Evolutionary conservation across 495 filamentous ascomycete genomes (phyloP).

Genomic region (Aspergillus wentii): DNA sequence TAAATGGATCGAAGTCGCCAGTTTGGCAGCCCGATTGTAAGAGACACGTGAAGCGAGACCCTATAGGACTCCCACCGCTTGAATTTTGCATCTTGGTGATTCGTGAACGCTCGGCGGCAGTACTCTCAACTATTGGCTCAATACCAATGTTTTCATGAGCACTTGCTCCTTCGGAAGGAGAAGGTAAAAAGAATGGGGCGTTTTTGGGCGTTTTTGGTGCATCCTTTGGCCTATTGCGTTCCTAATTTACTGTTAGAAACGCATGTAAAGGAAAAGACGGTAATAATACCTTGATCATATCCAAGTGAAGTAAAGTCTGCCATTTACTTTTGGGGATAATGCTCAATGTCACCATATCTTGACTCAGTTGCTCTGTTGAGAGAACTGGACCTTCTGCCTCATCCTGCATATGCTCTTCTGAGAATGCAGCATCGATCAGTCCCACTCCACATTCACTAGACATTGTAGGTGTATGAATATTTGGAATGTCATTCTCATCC

Average conservation of each 20-base stretch:
- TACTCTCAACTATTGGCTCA: constrained; percentile 27
- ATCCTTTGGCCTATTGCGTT: constrained; percentile 92
- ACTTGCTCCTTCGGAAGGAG: constrained; percentile 21
- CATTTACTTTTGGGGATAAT: constrained; percentile 84
- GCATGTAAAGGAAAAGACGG: neutral
- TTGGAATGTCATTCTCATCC: constrained; percentile 63
- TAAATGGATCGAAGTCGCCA: constrained; percentile 49
- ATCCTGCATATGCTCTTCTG: constrained; percentile 43
- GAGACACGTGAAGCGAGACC: constrained; percentile 52
- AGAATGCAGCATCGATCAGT: constrained; percentile 65
- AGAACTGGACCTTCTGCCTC: constrained; percentile 44
- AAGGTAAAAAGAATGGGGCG: constrained; percentile 92
- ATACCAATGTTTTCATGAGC: constrained; percentile 29
- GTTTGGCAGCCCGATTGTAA: constrained; percentile 38
- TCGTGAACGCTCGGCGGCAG: constrained; percentile 45
- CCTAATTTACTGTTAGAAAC: constrained; percentile 23
- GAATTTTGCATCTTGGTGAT: constrained; percentile 41
- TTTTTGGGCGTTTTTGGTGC: constrained; percentile 88
- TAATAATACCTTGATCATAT: constrained; percentile 64
- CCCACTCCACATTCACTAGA: constrained; percentile 79
- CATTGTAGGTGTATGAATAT: constrained; percentile 59
- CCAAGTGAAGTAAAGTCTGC: constrained; percentile 89
- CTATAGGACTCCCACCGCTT: constrained; percentile 22
- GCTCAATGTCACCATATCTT: constrained; percentile 80
- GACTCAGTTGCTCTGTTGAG: constrained; percentile 66